Evolutionary conservation across 345 rosid species (phyloP).

Genomic region (Salix koriyanagi): DNA sequence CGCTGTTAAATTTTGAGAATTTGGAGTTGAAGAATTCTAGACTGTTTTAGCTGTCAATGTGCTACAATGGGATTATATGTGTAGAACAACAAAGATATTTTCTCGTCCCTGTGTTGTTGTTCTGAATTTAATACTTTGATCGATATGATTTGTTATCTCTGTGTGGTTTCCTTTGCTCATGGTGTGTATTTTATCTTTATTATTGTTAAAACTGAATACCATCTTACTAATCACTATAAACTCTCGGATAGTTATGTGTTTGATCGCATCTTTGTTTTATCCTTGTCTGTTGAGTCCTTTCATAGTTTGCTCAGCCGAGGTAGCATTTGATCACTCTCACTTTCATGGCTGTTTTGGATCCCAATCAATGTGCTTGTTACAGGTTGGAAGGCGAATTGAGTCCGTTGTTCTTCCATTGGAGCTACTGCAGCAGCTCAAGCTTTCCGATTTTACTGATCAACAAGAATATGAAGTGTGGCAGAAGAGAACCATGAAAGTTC

Average conservation of each 20-base stretch:
- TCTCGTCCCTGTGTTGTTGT: slow-evolving; percentile 3
- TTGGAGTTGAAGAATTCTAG: not conserved
- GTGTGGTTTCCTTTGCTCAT: not conserved
- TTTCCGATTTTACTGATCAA: slow-evolving; percentile 78
- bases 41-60: not conserved
- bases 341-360: not conserved
- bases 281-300: not conserved
- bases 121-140: slow-evolving; percentile 6
- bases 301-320: not conserved
- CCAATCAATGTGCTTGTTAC: slow-evolving; percentile 13
- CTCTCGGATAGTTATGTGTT: not conserved
- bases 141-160: not conserved
- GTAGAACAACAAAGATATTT: not conserved
- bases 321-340: not conserved
- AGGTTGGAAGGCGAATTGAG: slow-evolving; percentile 92
- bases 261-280: not conserved
- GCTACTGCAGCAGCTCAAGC: slow-evolving; percentile 84
- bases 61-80: not conserved
- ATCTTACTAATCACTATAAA: not conserved
- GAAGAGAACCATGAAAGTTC: slow-evolving; percentile 75
- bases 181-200: not conserved
- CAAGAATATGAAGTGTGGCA: slow-evolving; percentile 87
- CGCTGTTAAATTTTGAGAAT: not conserved
- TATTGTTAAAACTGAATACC: not conserved
- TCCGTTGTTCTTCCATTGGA: slow-evolving; percentile 84